These are phyloP conservation scores for Collybia sordida DNA, from an alignment of 768 basidiomycete genomes.

Conservation along the genomic window DNA sequence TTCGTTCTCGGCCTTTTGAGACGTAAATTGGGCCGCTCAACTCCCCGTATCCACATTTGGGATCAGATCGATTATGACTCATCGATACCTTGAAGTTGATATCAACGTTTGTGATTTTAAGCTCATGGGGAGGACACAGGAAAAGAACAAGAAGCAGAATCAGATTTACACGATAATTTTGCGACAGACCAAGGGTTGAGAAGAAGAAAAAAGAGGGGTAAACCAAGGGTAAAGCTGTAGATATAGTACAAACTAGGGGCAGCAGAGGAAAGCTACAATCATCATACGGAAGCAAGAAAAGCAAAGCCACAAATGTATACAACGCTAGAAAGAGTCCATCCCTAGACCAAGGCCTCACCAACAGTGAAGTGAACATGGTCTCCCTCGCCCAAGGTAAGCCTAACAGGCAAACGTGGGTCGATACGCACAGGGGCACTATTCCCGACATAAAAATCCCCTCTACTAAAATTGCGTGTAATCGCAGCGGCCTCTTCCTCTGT, in stretches of 20 bases:
- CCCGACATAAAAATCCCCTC: slow-evolving; percentile 83
- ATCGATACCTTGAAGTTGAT: no score
- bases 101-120: no score
- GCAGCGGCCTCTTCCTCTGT: slow-evolving; percentile 84
- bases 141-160: no score
- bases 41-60: no score
- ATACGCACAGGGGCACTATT: slow-evolving; percentile 80
- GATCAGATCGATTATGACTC: no score
- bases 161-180: no score
- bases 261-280: background rate
- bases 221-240: background rate
- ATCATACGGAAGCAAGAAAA: slow-evolving; percentile 3
- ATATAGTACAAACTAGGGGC: background rate
- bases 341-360: slow-evolving; percentile 40
- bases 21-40: no score
- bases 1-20: no score
- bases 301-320: background rate
- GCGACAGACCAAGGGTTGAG: no score
- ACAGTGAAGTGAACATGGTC: slow-evolving; percentile 73
- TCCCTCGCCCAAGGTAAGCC: slow-evolving; percentile 78
- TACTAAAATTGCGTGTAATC: slow-evolving; percentile 78
- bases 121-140: no score
- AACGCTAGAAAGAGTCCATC: background rate
- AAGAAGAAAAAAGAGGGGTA: no score
- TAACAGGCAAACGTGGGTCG: slow-evolving; percentile 77